Base-by-base conservation (phyloP, 495 filamentous ascomycete genomes). In the Hamigera avellanea region DNA sequence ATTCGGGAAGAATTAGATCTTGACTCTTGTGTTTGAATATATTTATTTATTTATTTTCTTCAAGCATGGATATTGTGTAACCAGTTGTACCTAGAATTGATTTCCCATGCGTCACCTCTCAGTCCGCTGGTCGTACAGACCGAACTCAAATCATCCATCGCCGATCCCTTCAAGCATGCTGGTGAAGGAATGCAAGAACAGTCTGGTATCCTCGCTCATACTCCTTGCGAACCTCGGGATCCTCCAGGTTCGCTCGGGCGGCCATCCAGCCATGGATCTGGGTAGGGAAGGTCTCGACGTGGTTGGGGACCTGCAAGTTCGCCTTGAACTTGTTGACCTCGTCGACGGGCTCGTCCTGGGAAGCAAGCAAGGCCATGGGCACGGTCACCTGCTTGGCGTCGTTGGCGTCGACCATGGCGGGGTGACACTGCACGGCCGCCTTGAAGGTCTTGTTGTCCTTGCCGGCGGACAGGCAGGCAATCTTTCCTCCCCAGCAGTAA, bases 241-340 rank as follows among this genome's bases (percentile, higher is more conserved):
- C 61, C 38, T 77, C 71, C 26, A 93, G 52, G 51, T 91, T 69
- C 14, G 62, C 66, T 16, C 83, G 65, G 4, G 87, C 87, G 14
- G 82, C 84, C 87, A 95, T 93, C 75, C 78, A 95, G 19, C 87
- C 86, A 60, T 95, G 86, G 32, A 93, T 73, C 70, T 93, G 85
- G 43, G 82, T 78, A 8, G 57, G 41, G 49, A 84, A 95, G 21
- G 70, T 88, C 73, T 91, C 81, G 14, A 95, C 76, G 48, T 83
- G 66, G 46, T 86, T 80, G 37, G 76, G 64, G 9, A 68, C 70
- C 48, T 66, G 70, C 44, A 93, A 57, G 10, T 73, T 75, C 31
- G 67, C 62, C 57, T 83, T 72, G 52, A 83, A 94, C 44, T 73
- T 64, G 56, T 76, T 67, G 19, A 94, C 81, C 39, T 78, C 81